These are phyloP conservation scores for Zancudomyces culisetae DNA, from an alignment of 371 early-diverging fungal species.

Conservation along the genomic window DNA sequence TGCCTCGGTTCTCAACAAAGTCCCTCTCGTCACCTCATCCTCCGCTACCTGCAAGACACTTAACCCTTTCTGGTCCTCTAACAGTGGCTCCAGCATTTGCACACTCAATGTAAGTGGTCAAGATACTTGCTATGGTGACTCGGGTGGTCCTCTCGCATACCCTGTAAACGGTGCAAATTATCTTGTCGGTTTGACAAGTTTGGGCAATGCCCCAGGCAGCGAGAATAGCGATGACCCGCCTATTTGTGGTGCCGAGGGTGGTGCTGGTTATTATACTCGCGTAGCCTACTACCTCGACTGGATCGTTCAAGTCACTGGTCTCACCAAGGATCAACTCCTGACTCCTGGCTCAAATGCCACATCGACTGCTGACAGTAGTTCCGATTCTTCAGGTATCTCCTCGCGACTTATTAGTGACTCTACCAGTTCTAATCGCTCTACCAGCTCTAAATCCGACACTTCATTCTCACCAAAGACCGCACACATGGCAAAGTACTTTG, in stretches of 20 bases:
- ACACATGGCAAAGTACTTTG: too few relatives aligned
- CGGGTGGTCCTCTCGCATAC: slow-evolving; percentile 15
- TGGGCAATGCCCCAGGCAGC: background rate
- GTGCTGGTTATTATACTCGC: background rate
- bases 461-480: too few relatives aligned
- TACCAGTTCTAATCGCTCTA: too few relatives aligned
- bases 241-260: background rate
- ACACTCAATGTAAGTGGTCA: slow-evolving; percentile 8
- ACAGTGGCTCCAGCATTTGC: slow-evolving; percentile 9
- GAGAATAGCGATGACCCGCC: background rate
- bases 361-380: too few relatives aligned
- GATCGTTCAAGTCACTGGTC: background rate
- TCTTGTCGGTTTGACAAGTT: background rate
- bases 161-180: background rate
- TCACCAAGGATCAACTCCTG: too few relatives aligned
- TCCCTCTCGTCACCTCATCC: slow-evolving; percentile 7
- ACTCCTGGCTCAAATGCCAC: background rate
- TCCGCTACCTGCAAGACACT: slow-evolving; percentile 3
- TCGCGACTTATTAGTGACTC: too few relatives aligned
- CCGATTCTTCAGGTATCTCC: too few relatives aligned
- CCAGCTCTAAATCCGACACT: too few relatives aligned
- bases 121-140: slow-evolving; percentile 22
- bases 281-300: background rate
- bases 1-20: slow-evolving; percentile 10
- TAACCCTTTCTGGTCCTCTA: background rate